Evolutionary conservation across 2,329 filamentous ascomycete species (phyloP), one percentile per base, ranked within the genome.

Genomic region (Botryotinia convoluta): DNA sequence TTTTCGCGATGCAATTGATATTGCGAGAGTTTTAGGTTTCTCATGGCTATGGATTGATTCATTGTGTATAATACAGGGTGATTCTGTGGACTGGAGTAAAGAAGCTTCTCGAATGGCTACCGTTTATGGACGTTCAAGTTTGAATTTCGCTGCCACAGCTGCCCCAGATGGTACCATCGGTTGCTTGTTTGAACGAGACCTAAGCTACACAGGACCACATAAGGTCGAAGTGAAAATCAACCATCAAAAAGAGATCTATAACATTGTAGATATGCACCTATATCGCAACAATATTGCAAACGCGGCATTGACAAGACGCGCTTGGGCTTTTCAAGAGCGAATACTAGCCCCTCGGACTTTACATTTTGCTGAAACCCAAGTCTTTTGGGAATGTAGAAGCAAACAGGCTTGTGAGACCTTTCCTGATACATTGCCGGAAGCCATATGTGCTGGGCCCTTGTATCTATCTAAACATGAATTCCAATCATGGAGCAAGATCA

Each of bases 361-460:
- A n/a, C 48, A 51, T n/a, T 51, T 51, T n/a, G n/a, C 48, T 51
- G 0, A 14, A 51, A n/a, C 22, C 0, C 48, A 51, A 26, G 4
- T n/a, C 10, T 51, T 51, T 51, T 51, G 48, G 48, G 48, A 51
- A 51, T 51, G 48, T 6, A 51, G 48, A 51, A 51, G 22, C 5
- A 51, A 51, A 6, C 22, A 3, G 26, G 22, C 48, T 14, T 51
- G 48, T 1, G 48, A 51, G 2, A n/a, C 1, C 4, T n/a, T 14
- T 51, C 0, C 10, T 14, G 22, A 7, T 14, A 51, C 10, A 14
- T 14, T 51, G 3, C 48, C 45, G 10, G 8, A 26, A 26, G 22
- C 8, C 26, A 0, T 51, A 2, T 26, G 10, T n/a, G n/a, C n/a
- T n/a, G n/a, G n/a, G n/a, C n/a, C 0, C 0, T 51, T n/a, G 6